phyloP scores from a whole-genome alignment of 1,284 basidiomycete genomes.

The Cystobasidium sp. region DNA sequence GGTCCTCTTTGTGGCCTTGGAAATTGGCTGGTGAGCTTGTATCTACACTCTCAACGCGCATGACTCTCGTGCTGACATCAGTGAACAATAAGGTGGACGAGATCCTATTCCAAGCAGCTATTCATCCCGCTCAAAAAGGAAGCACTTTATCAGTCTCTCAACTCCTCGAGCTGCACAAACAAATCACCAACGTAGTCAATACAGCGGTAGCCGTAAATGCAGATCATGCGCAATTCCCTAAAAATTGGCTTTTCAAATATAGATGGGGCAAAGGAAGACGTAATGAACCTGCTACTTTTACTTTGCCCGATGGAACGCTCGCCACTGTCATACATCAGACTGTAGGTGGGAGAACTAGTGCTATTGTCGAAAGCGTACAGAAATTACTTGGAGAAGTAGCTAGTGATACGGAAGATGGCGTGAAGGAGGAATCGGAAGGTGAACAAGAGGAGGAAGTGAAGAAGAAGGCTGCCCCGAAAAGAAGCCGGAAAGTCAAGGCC shows the following conservation, averaged over 20 bases:
- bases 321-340: slow-evolving; percentile 78
- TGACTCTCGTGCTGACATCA: background rate
- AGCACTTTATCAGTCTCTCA: slow-evolving; percentile 65
- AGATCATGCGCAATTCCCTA: slow-evolving; percentile 71
- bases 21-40: slow-evolving; percentile 65
- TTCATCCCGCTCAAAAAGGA: slow-evolving; percentile 75
- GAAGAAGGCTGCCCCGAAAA: slow-evolving; percentile 26
- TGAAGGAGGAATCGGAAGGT: slow-evolving; percentile 60
- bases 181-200: slow-evolving; percentile 66
- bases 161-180: slow-evolving; percentile 64
- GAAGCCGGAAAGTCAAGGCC: background rate
- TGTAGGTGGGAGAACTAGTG: slow-evolving; percentile 79
- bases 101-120: slow-evolving; percentile 74
- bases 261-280: slow-evolving; percentile 77
- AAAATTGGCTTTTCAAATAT: slow-evolving; percentile 71
- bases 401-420: slow-evolving; percentile 55
- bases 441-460: slow-evolving; percentile 59
- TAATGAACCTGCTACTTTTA: slow-evolving; percentile 53
- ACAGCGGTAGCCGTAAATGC: slow-evolving; percentile 74
- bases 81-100: slow-evolving; percentile 63
- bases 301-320: slow-evolving; percentile 62
- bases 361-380: slow-evolving; percentile 72
- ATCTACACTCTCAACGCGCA: too few relatives aligned
- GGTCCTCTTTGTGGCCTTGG: slow-evolving; percentile 65
- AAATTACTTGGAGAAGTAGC: slow-evolving; percentile 57